These are phyloP conservation scores for Aspergillus luchuensis DNA, from an alignment of 2,329 filamentous ascomycete genomes.

Conservation along the genomic window DNA sequence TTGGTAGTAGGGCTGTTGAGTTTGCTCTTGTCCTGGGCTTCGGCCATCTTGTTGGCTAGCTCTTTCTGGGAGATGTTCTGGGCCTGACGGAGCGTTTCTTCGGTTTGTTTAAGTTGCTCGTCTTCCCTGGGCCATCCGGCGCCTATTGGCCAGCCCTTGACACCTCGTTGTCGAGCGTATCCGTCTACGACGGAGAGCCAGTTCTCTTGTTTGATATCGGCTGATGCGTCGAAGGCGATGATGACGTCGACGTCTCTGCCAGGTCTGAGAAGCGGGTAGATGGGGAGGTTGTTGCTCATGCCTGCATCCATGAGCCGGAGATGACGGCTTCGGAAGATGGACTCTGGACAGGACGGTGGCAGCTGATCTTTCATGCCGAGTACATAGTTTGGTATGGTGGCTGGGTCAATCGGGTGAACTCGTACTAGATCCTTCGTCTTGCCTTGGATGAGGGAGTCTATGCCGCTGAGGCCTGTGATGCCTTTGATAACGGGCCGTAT, in stretches of 20 bases:
- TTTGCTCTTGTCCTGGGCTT: constrained; percentile 53
- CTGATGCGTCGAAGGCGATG: constrained; percentile 90
- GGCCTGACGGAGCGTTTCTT: constrained; percentile 67
- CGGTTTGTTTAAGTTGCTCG: constrained; percentile 61
- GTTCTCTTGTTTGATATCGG: constrained; percentile 90
- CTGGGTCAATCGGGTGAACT: constrained; percentile 92
- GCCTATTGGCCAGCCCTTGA: constrained; percentile 93
- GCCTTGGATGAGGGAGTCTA: constrained; percentile 81
- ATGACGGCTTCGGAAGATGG: constrained; percentile 69
- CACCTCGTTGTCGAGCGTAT: constrained; percentile 83
- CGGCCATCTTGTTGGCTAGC: constrained; percentile 63
- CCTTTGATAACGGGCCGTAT: constrained; percentile 78
- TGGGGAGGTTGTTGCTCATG: constrained; percentile 97
- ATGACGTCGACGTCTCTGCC: constrained; percentile 87
- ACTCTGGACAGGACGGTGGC: constrained; percentile 74
- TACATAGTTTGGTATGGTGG: constrained; percentile 84
- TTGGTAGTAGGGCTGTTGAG: constrained; percentile 37
- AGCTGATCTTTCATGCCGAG: constrained; percentile 77
- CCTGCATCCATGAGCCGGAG: constrained; percentile 92
- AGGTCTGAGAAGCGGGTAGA: constrained; percentile 88
- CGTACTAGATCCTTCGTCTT: constrained; percentile 83
- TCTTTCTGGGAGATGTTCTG: constrained; percentile 63
- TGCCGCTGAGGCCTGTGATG: constrained; percentile 70
- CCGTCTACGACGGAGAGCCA: constrained; percentile 93
- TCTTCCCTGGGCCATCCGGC: constrained; percentile 81